Evolutionary conservation across 306 rosid genomes (phyloP).

Genomic region (Hylodesmum podocarpum): DNA sequence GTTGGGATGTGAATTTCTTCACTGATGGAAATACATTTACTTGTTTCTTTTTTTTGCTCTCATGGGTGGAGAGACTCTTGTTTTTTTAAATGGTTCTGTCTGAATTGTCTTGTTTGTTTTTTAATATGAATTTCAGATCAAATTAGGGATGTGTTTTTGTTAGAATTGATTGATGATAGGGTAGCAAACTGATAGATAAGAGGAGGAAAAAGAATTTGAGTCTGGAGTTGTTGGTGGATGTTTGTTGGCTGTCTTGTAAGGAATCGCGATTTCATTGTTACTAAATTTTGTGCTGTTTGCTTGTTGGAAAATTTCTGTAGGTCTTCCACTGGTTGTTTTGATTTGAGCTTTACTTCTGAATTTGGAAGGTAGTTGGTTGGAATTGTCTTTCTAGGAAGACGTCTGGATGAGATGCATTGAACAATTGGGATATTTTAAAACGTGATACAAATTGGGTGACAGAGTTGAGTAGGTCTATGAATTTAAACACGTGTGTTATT

Average conservation of each 20-base stretch:
- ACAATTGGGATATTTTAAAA: not conserved
- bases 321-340: not conserved
- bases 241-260: slow-evolving; percentile 15
- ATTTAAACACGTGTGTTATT: not conserved
- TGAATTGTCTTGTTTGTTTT: not conserved
- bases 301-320: not conserved
- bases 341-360: not conserved
- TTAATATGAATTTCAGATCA: not conserved
- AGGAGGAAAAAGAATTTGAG: not conserved
- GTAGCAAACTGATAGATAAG: not conserved
- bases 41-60: not conserved
- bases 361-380: slow-evolving; percentile 9
- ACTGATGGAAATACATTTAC: not conserved
- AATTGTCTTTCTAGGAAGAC: slow-evolving; percentile 6
- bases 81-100: not conserved
- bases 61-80: not conserved
- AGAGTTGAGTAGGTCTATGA: not conserved
- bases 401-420: not conserved
- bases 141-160: not conserved
- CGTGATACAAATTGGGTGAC: not conserved
- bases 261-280: not conserved
- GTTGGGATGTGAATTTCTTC: slow-evolving; percentile 7
- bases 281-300: not conserved
- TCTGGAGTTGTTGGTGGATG: not conserved
- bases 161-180: slow-evolving; percentile 1